phyloP scores from a whole-genome alignment of 2,329 filamentous ascomycete genomes.

The Pseudonectria foliicola region DNA sequence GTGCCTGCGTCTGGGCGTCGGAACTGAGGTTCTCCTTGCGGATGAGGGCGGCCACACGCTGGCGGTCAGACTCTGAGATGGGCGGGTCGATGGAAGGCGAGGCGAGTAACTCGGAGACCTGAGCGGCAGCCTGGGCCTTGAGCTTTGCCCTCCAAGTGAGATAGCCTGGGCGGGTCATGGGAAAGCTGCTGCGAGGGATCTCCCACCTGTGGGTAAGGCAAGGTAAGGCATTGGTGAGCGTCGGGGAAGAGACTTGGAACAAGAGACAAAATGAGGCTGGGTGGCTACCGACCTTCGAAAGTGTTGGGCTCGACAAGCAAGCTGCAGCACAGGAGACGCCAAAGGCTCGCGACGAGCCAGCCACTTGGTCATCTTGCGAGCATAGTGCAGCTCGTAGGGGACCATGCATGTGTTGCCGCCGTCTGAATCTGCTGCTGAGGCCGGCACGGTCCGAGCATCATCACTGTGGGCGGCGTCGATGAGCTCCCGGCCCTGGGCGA shows the following conservation, averaged over 20 bases:
- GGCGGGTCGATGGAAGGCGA: constrained; percentile 29
- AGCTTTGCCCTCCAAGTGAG: constrained; percentile 71
- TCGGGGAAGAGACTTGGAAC: no score
- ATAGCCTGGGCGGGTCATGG: constrained; percentile 69
- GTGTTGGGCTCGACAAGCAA: constrained; percentile 80
- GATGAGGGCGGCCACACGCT: constrained; percentile 62
- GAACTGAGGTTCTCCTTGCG: constrained; percentile 66
- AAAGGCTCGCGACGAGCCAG: constrained; percentile 52
- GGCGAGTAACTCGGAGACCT: constrained; percentile 48
- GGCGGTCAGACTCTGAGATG: constrained; percentile 43
- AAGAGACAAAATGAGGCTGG: background rate
- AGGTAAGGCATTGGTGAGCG: no score
- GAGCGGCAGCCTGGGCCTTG: constrained; percentile 54
- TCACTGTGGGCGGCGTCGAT: constrained; percentile 60
- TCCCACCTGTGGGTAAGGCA: constrained; percentile 54
- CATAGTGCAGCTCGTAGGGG: constrained; percentile 79
- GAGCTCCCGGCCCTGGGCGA: constrained; percentile 48
- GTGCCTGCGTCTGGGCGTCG: constrained; percentile 57
- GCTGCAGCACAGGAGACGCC: constrained; percentile 59
- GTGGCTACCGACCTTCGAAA: constrained; percentile 52
- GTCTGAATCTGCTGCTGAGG: no score
- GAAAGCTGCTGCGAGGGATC: constrained; percentile 65
- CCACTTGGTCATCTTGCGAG: constrained; percentile 70
- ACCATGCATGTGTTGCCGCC: constrained; percentile 37
- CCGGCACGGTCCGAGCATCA: constrained; percentile 23